A percentile compares a stretch with the other conserved stretches of the same genome.
These are phyloP conservation scores for Caryopteris hybrid DNA, from an alignment of 305 asterid genomes.

Conservation along the genomic window DNA sequence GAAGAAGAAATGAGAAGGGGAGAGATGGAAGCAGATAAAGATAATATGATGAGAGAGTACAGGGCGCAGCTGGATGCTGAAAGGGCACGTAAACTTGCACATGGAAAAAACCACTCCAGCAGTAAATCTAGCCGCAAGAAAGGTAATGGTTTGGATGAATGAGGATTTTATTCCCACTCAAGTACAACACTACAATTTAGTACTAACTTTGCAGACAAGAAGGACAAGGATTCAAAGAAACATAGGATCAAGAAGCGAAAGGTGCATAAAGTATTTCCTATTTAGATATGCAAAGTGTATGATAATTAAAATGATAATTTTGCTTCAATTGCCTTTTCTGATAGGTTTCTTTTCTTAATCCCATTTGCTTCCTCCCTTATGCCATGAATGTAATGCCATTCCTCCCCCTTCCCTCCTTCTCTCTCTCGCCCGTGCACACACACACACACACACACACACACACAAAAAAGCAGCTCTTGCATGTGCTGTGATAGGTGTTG, in stretches of 20 bases:
- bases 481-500: not conserved
- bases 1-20: conserved; percentile 96
- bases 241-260: conserved; percentile 82
- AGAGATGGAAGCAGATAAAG: conserved; percentile 97
- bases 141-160: conserved; percentile 42
- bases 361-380: no score
- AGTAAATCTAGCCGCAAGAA: conserved; percentile 59
- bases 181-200: conserved; percentile 1
- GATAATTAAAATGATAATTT: no score
- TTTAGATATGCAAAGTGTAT: not conserved
- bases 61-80: conserved; percentile 98
- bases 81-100: conserved; percentile 77
- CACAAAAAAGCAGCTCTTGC: no score
- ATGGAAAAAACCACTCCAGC: conserved; percentile 82
- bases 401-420: no score
- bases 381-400: no score
- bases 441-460: no score
- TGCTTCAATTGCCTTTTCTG: no score
- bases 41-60: conserved; percentile 91
- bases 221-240: conserved; percentile 74
- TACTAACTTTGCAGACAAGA: conserved; percentile 56
- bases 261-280: conserved; percentile 41
- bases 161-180: conserved; percentile 6
- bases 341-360: not conserved
- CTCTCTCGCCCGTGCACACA: no score